phyloP scores from a whole-genome alignment of 108 stramenopile species.

The Conticribra guillardii region DNA sequence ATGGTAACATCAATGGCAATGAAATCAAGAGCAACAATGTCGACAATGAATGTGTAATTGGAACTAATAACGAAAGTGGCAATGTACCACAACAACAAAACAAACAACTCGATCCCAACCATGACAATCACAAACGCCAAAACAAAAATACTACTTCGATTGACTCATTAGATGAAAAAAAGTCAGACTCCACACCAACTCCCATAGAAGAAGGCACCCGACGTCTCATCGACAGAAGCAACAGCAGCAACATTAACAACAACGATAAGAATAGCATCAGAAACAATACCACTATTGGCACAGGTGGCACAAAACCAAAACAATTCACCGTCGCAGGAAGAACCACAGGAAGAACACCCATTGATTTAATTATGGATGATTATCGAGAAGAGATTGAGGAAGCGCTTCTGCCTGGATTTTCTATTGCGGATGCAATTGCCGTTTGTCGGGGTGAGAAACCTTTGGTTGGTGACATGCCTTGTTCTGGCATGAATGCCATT shows the following conservation, averaged over 20 bases:
- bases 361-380: neutral
- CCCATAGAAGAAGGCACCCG: no score
- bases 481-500: neutral
- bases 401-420: conserved; percentile 1
- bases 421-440: neutral
- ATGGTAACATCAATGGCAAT: neutral
- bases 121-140: no score
- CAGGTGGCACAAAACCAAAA: neutral
- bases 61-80: no score
- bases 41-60: no score
- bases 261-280: neutral
- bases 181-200: no score
- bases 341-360: neutral
- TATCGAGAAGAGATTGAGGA: conserved; percentile 1
- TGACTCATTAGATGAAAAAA: no score
- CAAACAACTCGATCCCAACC: no score
- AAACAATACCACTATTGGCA: no score
- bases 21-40: no score
- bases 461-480: neutral
- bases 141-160: no score
- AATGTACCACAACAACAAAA: no score
- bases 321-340: neutral
- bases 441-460: neutral
- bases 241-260: neutral
- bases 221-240: neutral